Evolutionary conservation across 2,329 filamentous ascomycete species (phyloP).

Genomic region (Pyrenophora seminiperda): DNA sequence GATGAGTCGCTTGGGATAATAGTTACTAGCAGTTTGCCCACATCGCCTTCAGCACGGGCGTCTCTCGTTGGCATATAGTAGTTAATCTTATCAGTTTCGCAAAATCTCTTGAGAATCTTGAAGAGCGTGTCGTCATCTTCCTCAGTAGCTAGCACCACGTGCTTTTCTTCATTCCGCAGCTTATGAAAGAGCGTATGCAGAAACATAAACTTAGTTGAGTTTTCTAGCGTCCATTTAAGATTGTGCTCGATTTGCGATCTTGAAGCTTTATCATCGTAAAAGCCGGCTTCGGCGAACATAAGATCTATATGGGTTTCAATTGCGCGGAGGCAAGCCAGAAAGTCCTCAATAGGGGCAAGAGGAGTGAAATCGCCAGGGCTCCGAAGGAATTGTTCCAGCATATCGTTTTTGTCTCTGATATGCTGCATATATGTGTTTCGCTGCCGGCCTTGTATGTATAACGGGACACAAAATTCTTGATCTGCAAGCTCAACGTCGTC

Average conservation of each 20-base stretch:
- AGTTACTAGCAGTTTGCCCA: slow-evolving; percentile 39
- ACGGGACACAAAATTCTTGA: slow-evolving; percentile 42
- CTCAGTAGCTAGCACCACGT: slow-evolving; percentile 38
- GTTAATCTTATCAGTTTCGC: slow-evolving; percentile 27
- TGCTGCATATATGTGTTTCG: slow-evolving; percentile 28
- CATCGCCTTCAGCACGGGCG: slow-evolving; percentile 10
- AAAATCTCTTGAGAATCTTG: slow-evolving; percentile 35
- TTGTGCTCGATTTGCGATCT: slow-evolving; percentile 25
- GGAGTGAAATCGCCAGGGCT: slow-evolving; percentile 18
- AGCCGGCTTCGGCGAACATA: slow-evolving; percentile 29
- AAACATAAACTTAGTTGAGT: slow-evolving; percentile 44
- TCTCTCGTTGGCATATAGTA: slow-evolving; percentile 34
- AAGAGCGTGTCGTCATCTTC: slow-evolving; percentile 30
- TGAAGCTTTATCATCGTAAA: slow-evolving; percentile 13
- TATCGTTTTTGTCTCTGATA: slow-evolving; percentile 24
- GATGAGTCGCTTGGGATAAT: slow-evolving; percentile 38
- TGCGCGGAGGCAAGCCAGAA: slow-evolving; percentile 28
- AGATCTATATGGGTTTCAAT: slow-evolving; percentile 44
- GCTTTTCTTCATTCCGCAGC: slow-evolving; percentile 27
- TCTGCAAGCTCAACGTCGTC: slow-evolving; percentile 37
- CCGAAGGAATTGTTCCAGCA: slow-evolving; percentile 25
- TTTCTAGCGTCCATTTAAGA: slow-evolving; percentile 36
- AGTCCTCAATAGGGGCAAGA: slow-evolving; percentile 22
- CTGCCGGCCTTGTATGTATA: slow-evolving; percentile 42
- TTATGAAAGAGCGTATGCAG: slow-evolving; percentile 29